A percentile compares a stretch with the other conserved stretches of the same genome.
Conservation (phyloP, 2,329 filamentous ascomycete species). For the Fusarium gaditjirri region DNA sequence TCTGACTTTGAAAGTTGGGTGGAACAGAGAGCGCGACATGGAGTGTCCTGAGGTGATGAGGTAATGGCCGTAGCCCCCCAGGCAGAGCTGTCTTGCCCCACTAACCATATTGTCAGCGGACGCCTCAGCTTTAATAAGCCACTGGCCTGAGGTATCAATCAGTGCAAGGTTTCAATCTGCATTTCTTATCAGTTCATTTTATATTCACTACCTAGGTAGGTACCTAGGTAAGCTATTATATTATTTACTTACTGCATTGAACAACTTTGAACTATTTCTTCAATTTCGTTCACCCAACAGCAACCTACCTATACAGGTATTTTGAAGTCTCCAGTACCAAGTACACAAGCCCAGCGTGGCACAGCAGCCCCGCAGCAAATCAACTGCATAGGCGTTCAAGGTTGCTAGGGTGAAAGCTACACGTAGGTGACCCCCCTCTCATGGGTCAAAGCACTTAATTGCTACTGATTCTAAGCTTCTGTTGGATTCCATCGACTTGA, state of each 20-base stretch:
- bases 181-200: background rate
- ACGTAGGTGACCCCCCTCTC: slow-evolving; percentile 8
- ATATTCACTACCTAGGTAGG: background rate
- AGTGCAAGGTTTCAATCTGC: background rate
- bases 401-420: slow-evolving; percentile 2
- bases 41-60: slow-evolving; percentile 40
- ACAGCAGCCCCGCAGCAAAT: slow-evolving; percentile 24
- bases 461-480: slow-evolving; percentile 14
- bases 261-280: background rate
- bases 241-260: background rate
- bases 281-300: background rate
- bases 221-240: too few relatives aligned
- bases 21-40: slow-evolving; percentile 27
- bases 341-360: background rate
- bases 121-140: slow-evolving; percentile 34
- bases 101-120: background rate
- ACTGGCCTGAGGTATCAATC: background rate
- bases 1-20: slow-evolving; percentile 22
- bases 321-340: background rate
- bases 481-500: slow-evolving; percentile 19
- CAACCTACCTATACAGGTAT: background rate
- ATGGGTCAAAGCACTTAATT: background rate
- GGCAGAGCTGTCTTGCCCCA: slow-evolving; percentile 28
- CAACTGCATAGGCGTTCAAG: background rate
- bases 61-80: slow-evolving; percentile 39